Percentiles rank a stretch among this genome's conserved stretches.
These are phyloP conservation scores for Cutaneotrichosporon sp. DNA, from an alignment of 1,284 basidiomycete species.

Conservation along the genomic window DNA sequence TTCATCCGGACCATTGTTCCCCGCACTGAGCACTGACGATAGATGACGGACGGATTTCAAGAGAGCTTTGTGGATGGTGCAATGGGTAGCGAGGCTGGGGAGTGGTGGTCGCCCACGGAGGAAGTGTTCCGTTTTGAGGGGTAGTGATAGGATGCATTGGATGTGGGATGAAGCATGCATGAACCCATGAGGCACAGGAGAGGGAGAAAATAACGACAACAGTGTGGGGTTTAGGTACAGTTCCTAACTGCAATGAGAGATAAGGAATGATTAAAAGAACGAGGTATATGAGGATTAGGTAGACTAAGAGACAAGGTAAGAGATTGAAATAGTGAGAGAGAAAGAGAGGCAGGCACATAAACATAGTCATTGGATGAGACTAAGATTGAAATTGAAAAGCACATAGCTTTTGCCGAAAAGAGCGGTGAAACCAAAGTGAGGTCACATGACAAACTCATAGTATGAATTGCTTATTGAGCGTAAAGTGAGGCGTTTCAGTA, in stretches of 20 bases:
- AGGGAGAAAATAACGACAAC: too few species aligned
- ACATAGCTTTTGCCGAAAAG: neutral
- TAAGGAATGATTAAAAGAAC: too few species aligned
- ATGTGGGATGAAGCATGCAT: neutral
- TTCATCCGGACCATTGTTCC: slow-evolving; percentile 8
- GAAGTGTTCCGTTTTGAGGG: slow-evolving; percentile 72
- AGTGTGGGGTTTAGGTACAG: too few species aligned
- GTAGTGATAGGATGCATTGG: slow-evolving; percentile 19
- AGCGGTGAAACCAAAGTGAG: neutral
- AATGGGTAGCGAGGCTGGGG: slow-evolving; percentile 63
- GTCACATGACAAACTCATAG: neutral
- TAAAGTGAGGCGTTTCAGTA: neutral
- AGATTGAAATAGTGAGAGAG: too few species aligned
- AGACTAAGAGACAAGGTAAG: too few species aligned
- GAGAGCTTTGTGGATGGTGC: slow-evolving; percentile 69
- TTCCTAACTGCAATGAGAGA: too few species aligned
- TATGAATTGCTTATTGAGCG: neutral
- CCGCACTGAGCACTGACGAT: slow-evolving; percentile 8
- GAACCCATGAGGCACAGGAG: too few species aligned
- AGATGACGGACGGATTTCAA: slow-evolving; percentile 68
- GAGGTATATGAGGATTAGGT: too few species aligned
- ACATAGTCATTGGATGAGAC: too few species aligned
- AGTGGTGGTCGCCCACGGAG: slow-evolving; percentile 70
- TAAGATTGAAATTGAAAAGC: too few species aligned
- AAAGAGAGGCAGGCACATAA: too few species aligned